Evolutionary conservation across 2,329 filamentous ascomycete genomes (phyloP), one percentile per base, ranked within the genome.

Genomic region (Chaetomium sp.): DNA sequence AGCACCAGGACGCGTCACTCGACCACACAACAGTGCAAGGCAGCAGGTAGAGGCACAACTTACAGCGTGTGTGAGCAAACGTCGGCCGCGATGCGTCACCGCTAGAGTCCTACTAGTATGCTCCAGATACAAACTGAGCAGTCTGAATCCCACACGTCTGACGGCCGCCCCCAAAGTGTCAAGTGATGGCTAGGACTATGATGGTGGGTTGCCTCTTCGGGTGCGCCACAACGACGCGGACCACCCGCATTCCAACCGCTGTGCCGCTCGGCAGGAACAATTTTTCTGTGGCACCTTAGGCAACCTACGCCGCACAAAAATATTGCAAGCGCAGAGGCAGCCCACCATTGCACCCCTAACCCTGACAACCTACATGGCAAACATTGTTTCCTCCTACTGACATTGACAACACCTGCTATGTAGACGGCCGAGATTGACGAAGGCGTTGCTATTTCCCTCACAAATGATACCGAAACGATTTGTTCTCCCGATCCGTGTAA

Each of bases 401-500:
- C 19, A 27, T 27, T 27, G 19, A 27, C 19, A 27, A 27, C 19
- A 27, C 19, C 19, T 27, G 19, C 19, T 27, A 27, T 27, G 19
- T 27, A 27, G 19, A 27, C 3, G 19, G 19, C 19, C 19, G 19
- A 27, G 19, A 27, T 27, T 27, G 19, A 27, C 19, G 19, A 27
- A 27, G 19, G 19, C 19, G 19, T 27, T 27, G 19, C 19, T 27
- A 27, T 27, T 8, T 19, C 27, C 32, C 8, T 38, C 36, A 58
- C 38, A 58, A 27, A 27, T 49, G 49, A 36, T 58, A 58, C 12
- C 56, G 41, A 40, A 58, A 58, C 32, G 56, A 55, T 36, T 49
- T 58, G 14, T 72, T 72, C 42, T 69, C 49, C 55, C 62, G 66
- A 49, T 75, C 72, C 10, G 71, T 74, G 43, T 72, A 64, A 45